These are phyloP conservation scores for Thermomucor indicae-seudaticae DNA, from an alignment of 371 early-diverging fungal genomes.

Conservation along the genomic window DNA sequence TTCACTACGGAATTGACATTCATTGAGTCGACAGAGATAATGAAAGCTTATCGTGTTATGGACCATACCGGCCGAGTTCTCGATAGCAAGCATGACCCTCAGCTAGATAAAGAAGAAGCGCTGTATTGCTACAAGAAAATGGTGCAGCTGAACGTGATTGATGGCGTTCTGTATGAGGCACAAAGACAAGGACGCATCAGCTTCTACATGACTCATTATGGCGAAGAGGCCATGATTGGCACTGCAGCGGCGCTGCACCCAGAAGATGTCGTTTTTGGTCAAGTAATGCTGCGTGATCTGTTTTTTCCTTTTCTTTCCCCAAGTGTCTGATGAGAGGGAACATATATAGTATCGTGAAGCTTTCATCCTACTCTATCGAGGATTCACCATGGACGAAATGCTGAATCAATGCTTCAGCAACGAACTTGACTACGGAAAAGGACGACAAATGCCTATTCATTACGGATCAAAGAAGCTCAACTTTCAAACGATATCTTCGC, in stretches of 20 bases:
- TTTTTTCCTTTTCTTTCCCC: too few species aligned
- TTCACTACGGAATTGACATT: constrained; percentile 12
- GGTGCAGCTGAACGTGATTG: constrained; percentile 88
- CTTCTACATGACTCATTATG: constrained; percentile 98
- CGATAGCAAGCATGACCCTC: constrained; percentile 53
- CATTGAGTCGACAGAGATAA: constrained; percentile 22
- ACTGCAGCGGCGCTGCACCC: constrained; percentile 82
- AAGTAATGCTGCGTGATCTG: too few species aligned
- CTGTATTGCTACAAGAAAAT: constrained; percentile 85
- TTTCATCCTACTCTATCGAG: constrained; percentile 90
- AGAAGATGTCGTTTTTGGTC: constrained; percentile 93
- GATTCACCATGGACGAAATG: constrained; percentile 89
- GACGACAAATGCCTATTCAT: constrained; percentile 98
- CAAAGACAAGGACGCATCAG: constrained; percentile 96
- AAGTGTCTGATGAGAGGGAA: too few species aligned
- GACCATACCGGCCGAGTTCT: constrained; percentile 81
- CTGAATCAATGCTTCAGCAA: constrained; percentile 98
- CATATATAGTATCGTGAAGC: constrained; percentile 83
- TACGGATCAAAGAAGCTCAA: constrained; percentile 83
- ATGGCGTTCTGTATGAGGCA: constrained; percentile 93
- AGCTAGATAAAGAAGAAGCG: constrained; percentile 70
- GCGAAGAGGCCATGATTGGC: constrained; percentile 95
- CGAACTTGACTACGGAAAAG: constrained; percentile 85
- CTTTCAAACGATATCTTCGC: constrained; percentile 97
- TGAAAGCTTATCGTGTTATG: constrained; percentile 95